phyloP scores from a whole-genome alignment of 202 grass and related monocot genomes.

The Zizania palustris region DNA sequence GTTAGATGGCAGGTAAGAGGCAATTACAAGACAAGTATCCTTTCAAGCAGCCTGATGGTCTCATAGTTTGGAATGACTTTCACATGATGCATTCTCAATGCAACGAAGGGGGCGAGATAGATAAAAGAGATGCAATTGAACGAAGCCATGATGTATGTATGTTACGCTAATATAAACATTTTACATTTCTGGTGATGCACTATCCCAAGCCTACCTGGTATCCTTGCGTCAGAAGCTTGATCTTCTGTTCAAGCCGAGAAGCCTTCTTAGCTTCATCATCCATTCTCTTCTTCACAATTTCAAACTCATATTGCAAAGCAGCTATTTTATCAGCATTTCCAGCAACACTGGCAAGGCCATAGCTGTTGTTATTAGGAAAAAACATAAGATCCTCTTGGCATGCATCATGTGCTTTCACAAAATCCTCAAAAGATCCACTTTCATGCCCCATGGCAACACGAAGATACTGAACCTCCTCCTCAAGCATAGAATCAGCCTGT shows the following conservation, averaged over 20 bases:
- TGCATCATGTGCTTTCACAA: constrained; percentile 82
- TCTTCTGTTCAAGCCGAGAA: constrained; percentile 84
- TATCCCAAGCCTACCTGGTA: constrained; percentile 66
- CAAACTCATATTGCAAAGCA: constrained; percentile 87
- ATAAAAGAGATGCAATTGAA: background rate
- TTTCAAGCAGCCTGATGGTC: no score
- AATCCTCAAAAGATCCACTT: constrained; percentile 81
- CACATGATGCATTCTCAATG: background rate
- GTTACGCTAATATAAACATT: constrained; percentile 13
- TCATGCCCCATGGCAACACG: constrained; percentile 85
- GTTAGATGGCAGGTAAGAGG: background rate
- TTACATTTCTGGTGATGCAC: background rate
- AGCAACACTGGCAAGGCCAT: constrained; percentile 85
- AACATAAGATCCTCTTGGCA: constrained; percentile 97
- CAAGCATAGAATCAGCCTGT: constrained; percentile 79
- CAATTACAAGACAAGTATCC: background rate
- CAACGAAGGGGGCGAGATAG: background rate
- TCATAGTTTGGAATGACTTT: constrained; percentile 5
- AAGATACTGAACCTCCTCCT: constrained; percentile 75
- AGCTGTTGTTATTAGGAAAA: constrained; percentile 72
- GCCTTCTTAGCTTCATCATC: constrained; percentile 94
- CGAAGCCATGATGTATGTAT: background rate
- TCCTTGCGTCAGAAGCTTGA: constrained; percentile 90
- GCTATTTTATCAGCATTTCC: constrained; percentile 79
- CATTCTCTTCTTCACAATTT: constrained; percentile 88